phyloP scores from a whole-genome alignment of 2,329 filamentous ascomycete species.

The Dactylellina parvicollis region DNA sequence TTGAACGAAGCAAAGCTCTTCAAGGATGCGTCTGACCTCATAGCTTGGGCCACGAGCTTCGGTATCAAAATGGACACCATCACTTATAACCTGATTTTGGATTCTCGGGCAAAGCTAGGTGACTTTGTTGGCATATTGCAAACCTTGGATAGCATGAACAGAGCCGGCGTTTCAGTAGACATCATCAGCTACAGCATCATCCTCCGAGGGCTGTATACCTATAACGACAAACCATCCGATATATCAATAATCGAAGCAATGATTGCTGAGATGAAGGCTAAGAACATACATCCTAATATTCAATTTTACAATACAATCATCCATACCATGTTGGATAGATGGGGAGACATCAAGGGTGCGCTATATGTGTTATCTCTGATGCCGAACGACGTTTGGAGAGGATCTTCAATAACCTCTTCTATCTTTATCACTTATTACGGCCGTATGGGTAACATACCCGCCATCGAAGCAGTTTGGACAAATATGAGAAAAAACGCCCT shows the following conservation, averaged over 20 bases:
- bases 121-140: conserved; percentile 15
- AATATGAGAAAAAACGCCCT: conserved; percentile 43
- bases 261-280: conserved; percentile 24
- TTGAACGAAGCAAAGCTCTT: conserved; percentile 17
- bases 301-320: conserved; percentile 52
- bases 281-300: conserved; percentile 28
- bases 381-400: conserved; percentile 44
- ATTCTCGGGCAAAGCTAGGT: conserved; percentile 23
- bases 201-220: conserved; percentile 33
- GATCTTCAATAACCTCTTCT: conserved; percentile 30
- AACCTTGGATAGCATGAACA: conserved; percentile 19
- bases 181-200: conserved; percentile 47
- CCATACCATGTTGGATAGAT: conserved; percentile 26
- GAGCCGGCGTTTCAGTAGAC: conserved; percentile 10
- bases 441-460: conserved; percentile 5
- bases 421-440: conserved; percentile 39
- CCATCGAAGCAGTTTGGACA: conserved; percentile 37
- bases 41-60: conserved; percentile 25
- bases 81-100: conserved; percentile 35
- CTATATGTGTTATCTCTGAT: conserved; percentile 39
- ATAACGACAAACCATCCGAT: conserved; percentile 19
- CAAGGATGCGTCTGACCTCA: conserved; percentile 28
- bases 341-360: conserved; percentile 33
- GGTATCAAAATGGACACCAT: conserved; percentile 24
- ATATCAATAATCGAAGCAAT: conserved; percentile 8